Base-by-base conservation (phyloP, 305 asterid genomes). In the Fraxinus platypoda region DNA sequence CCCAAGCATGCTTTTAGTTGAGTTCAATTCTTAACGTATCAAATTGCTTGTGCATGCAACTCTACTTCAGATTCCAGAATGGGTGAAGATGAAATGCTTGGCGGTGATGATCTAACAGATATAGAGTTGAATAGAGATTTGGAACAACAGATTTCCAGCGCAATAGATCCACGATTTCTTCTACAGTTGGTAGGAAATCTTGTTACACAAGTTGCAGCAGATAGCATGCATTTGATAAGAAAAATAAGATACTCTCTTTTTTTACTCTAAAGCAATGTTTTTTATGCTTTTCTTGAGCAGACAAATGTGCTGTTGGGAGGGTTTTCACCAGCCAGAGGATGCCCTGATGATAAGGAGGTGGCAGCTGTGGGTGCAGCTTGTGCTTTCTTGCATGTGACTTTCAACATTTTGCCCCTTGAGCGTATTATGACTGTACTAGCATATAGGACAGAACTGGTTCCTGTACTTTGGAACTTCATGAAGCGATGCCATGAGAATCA, bases 351-450 rank as follows among this genome's bases (percentile, higher is more conserved):
- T 79, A 86, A 83, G 85, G 97, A 91, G 84, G 89, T 91, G 85
- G 93, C 92, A 85, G 93, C 97, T 81, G 92, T 97, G 87, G 92
- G 89, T 86, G 97, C 96, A 85, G 94, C 93, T 87, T 94, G 98
- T 86, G 90, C 98, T 83, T 92, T 94, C 85, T 88, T 97, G 77
- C 94, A 94, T 62, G 93, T 86, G 80, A 89, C 91, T 35, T 93
- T 93, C 92, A 93, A 92, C 84, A 84, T 93, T 85, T 90, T 94
- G 77, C 98, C 97, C 84, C 93, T 90, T 13, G 98, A 94, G 86
- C 91, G 97, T 73, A 89, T 91, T 80, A 94, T 97, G 97, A 97
- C 99, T 35, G 92, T 89, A 46, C 87, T 97, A 80, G 99, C 99
- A 38, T 97, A 91, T 89, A 90, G 99, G 90, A 93, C 98, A 54